These are phyloP conservation scores for Botrytis hyacinthi DNA, from an alignment of 2,329 filamentous ascomycete species.

Conservation along the genomic window DNA sequence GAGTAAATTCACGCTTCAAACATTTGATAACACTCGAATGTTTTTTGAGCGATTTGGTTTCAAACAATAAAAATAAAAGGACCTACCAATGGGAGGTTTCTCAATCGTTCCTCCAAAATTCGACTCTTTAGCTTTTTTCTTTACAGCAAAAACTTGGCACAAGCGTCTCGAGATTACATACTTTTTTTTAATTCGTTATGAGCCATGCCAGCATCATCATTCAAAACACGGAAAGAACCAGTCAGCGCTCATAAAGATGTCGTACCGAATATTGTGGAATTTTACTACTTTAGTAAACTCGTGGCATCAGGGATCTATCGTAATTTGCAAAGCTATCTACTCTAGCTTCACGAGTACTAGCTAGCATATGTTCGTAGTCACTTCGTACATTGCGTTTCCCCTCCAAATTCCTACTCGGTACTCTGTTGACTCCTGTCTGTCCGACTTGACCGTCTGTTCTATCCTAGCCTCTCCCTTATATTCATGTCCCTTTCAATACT, in stretches of 20 bases:
- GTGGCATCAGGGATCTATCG: conserved; percentile 8
- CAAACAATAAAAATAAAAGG: background rate
- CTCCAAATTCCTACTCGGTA: background rate
- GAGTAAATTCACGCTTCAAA: background rate
- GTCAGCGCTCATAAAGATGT: conserved; percentile 6
- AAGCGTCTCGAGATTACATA: background rate
- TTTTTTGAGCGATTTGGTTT: background rate
- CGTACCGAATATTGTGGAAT: conserved; percentile 15
- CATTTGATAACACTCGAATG: background rate
- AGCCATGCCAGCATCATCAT: background rate
- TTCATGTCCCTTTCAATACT: background rate
- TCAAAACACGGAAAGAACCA: background rate
- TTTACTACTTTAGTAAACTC: conserved; percentile 9
- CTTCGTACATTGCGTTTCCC: background rate
- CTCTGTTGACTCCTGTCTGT: background rate
- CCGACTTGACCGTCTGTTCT: background rate
- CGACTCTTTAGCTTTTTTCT: background rate
- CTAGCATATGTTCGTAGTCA: background rate
- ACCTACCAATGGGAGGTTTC: background rate
- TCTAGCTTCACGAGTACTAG: conserved; percentile 2
- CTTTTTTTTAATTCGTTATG: background rate
- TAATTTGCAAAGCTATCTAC: background rate
- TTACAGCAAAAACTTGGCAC: conserved; percentile 10
- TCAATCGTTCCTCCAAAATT: background rate
- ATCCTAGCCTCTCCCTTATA: background rate